Evolutionary conservation across 1,284 basidiomycete genomes (phyloP).

Genomic region (Heterobasidion occidentale): DNA sequence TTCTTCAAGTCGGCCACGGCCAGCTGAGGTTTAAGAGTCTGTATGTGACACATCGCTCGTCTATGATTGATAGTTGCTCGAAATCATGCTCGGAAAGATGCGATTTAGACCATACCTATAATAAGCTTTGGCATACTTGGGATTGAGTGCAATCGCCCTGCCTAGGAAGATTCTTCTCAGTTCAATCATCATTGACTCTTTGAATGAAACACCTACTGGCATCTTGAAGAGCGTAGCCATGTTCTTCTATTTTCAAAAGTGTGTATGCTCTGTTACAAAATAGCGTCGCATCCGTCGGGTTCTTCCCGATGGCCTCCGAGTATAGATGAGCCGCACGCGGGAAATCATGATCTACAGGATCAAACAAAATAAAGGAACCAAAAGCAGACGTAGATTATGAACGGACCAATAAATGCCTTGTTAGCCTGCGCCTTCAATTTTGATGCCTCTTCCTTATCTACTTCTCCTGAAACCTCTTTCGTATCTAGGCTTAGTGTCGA

Average conservation of each 20-base stretch:
- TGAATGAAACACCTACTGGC: slow-evolving; percentile 45
- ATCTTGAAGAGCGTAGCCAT: slow-evolving; percentile 75
- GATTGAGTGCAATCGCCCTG: slow-evolving; percentile 84
- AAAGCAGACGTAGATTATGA: neutral
- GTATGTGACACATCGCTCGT: slow-evolving; percentile 88
- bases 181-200: neutral
- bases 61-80: slow-evolving; percentile 27
- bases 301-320: slow-evolving; percentile 69
- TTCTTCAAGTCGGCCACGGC: slow-evolving; percentile 86
- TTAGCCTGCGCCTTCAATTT: slow-evolving; percentile 81
- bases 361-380: neutral
- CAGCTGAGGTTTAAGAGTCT: slow-evolving; percentile 78
- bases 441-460: slow-evolving; percentile 60
- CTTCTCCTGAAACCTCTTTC: slow-evolving; percentile 56
- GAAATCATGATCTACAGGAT: slow-evolving; percentile 46
- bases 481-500: slow-evolving; percentile 33
- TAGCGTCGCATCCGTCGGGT: slow-evolving; percentile 68
- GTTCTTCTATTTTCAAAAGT: slow-evolving; percentile 75
- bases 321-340: slow-evolving; percentile 65
- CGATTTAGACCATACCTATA: slow-evolving; percentile 44
- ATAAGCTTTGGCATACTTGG: slow-evolving; percentile 88
- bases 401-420: slow-evolving; percentile 72
- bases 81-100: too few relatives aligned
- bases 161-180: slow-evolving; percentile 32
- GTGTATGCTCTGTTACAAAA: slow-evolving; percentile 80